A percentile compares a stretch with the other conserved stretches of the same genome.
Conservation (phyloP, 2,329 filamentous ascomycete genomes). For the Plectosphaerella plurivora region DNA sequence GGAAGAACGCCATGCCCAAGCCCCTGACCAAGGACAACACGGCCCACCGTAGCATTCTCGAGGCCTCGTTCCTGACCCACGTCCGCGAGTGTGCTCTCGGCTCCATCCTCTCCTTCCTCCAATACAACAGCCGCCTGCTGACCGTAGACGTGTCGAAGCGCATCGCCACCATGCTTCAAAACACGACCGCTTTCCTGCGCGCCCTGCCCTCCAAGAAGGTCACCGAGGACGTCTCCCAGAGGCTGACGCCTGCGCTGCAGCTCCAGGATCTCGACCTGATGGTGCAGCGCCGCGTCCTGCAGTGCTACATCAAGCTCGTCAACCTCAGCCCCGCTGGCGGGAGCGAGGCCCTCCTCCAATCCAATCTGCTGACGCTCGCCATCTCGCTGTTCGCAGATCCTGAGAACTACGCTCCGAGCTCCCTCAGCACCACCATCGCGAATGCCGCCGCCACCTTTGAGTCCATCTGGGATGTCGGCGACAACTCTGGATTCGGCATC, state of each 20-base stretch:
- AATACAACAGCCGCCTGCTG: slow-evolving; percentile 86
- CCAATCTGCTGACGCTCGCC: slow-evolving; percentile 83
- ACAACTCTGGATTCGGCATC: slow-evolving; percentile 93
- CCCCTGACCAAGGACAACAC: slow-evolving; percentile 91
- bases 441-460: slow-evolving; percentile 88
- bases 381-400: slow-evolving; percentile 92
- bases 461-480: slow-evolving; percentile 88
- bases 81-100: slow-evolving; percentile 92
- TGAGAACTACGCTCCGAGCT: slow-evolving; percentile 73
- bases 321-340: slow-evolving; percentile 82
- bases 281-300: slow-evolving; percentile 86
- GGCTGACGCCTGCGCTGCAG: slow-evolving; percentile 79
- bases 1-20: slow-evolving; percentile 96
- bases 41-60: slow-evolving; percentile 74
- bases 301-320: slow-evolving; percentile 90
- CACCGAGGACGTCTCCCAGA: slow-evolving; percentile 79
- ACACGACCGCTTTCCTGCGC: slow-evolving; percentile 85
- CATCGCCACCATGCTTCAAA: slow-evolving; percentile 90
- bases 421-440: slow-evolving; percentile 85
- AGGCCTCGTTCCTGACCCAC: slow-evolving; percentile 89
- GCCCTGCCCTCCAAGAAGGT: slow-evolving; percentile 78
- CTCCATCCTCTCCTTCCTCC: slow-evolving; percentile 85
- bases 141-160: slow-evolving; percentile 93
- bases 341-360: slow-evolving; percentile 81
- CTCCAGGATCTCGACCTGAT: slow-evolving; percentile 87